Base-by-base conservation (phyloP, 805 yeast species). In the Ogataea angusta region DNA sequence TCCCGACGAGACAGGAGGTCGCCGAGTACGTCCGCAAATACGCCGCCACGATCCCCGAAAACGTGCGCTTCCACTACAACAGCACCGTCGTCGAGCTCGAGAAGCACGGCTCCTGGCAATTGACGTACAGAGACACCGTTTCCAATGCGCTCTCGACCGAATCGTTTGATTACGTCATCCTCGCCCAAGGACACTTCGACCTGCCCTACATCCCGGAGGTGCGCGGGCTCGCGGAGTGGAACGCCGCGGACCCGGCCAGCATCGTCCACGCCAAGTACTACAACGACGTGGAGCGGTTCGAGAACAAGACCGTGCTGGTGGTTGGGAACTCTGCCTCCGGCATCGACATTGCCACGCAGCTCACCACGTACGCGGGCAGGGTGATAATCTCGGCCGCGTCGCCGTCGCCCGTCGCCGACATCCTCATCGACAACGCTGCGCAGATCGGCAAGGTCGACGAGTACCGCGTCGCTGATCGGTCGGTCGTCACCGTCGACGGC, bases 291-390 rank as follows among this genome's bases (percentile, higher is more conserved):
- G 45, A 47, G 0, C 48, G 52, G 6, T 73, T 58, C 43, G 59
- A 57, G 38, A 63, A 56, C 30, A 55, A 67, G 44, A 63, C 53
- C 7, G 71, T 71, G 7, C 42, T 63, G 17, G 55, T 63, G 17
- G 46, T 63, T 23, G 68, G 68, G 30, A 60, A 80, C 51, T 78
- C 82, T 9, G 83, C 93, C 2, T 79, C 88, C 22, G 95, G 91
- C 19, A 74, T 78, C 14, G 95, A 88, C 55, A 58, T 63, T 22
- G 56, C 66, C 3, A 59, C 64, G 5, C 67, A 63, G 40, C 38
- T 60, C 18, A 48, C 53, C 18, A 60, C 67, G 2, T 52, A 47
- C 16, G 56, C 66, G 2, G 49, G 50, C n/a, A 46, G 47, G 28
- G 60, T 62, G 32, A 40, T 53, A 7, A 51, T 62, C 41, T 60